Evolutionary conservation across 2,329 filamentous ascomycete genomes (phyloP).

Genomic region (Sclerotinia glacialis): DNA sequence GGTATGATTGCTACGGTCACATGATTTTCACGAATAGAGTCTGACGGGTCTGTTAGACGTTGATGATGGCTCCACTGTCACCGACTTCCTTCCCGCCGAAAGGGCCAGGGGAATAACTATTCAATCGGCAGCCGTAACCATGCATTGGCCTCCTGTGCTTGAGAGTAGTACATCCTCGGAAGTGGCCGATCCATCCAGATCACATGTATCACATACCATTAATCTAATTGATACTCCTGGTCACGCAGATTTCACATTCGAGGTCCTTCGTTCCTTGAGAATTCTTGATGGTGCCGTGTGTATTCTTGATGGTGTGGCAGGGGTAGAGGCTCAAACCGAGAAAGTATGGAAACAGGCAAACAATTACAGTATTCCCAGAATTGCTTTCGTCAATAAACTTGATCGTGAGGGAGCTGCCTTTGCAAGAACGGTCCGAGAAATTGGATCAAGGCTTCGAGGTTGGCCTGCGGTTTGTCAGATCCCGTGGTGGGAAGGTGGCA

Average conservation of each 20-base stretch:
- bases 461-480: constrained; percentile 94
- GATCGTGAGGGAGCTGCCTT: constrained; percentile 82
- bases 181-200: constrained; percentile 47
- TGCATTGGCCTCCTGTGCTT: constrained; percentile 74
- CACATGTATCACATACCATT: constrained; percentile 62
- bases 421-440: constrained; percentile 78
- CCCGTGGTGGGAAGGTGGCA: constrained; percentile 79
- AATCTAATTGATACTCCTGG: constrained; percentile 96
- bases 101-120: constrained; percentile 93
- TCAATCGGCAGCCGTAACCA: constrained; percentile 93
- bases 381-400: constrained; percentile 81
- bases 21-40: constrained; percentile 4
- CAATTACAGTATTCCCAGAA: constrained; percentile 77
- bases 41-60: constrained; percentile 58
- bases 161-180: constrained; percentile 18
- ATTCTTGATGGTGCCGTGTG: constrained; percentile 90
- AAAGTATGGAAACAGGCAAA: constrained; percentile 92
- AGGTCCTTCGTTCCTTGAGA: constrained; percentile 85
- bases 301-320: constrained; percentile 87
- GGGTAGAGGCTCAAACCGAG: constrained; percentile 95
- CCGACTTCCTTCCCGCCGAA: constrained; percentile 93
- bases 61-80: constrained; percentile 93
- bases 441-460: constrained; percentile 72
- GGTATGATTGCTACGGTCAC: constrained; percentile 42
- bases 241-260: constrained; percentile 96